Base-by-base conservation (phyloP, 108 stramenopile genomes). In the Epithemia pelagica region DNA sequence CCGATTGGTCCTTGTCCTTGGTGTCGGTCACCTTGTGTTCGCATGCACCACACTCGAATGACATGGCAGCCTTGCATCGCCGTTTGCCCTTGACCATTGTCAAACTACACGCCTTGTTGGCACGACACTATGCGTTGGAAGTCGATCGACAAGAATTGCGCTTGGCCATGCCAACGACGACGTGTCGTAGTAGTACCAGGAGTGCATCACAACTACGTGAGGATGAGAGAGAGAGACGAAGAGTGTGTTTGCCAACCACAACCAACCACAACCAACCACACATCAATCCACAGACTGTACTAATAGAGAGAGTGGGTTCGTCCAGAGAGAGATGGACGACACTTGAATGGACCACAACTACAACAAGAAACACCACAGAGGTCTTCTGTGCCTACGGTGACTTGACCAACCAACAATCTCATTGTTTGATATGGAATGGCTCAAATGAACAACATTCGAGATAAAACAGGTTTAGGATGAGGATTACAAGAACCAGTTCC, bases 371-470 rank as follows among this genome's bases (percentile, higher is more conserved):
- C n/a, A n/a, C n/a, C 23, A 69, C 76, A 25, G 80, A 93, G 68
- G 72, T 93, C 19, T 93, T 87, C 55, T 79, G 75, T 3, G 65
- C 70, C 62, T 93, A 93, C 66, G 87, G 86, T 7, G 56, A 51
- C 3, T 56, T 74, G 30, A 77, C 72, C 58, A 93, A 93, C 69
- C 74, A 80, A n/a, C 59, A 52, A 79, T 24, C 75, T 93, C 62
- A 85, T 93, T 59, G 30, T 89, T 59, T 72, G 80, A 56, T 93
- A 90, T 66, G 92, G 92, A 1, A 88, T 93, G 58, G 86, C 86
- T 24, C 82, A 83, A 54, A 82, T 93, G 72, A 67, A 65, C 33
- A 93, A 93, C 56, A 63, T 71, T 21, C 55, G 69, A 20, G 92
- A 93, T 74, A 74, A 66, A 59, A 80, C 84, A n/a, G 61, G 69